Conservation (phyloP, 2,329 filamentous ascomycete genomes). For the Neopestalotiopsis sp. region DNA sequence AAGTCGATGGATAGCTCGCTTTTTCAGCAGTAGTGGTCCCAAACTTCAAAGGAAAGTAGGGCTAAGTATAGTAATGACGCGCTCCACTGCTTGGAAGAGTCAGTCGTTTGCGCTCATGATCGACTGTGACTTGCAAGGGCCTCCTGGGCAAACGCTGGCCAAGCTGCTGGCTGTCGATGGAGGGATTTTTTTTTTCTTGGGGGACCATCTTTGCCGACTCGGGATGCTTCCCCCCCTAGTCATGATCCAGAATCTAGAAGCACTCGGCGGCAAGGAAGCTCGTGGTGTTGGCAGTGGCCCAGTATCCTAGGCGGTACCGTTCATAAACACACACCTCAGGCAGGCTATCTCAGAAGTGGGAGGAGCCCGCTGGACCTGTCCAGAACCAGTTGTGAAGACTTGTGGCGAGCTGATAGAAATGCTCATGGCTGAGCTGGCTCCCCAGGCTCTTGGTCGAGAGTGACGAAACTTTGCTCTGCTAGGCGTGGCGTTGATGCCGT, state of each 20-base stretch:
- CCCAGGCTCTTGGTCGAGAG: neutral
- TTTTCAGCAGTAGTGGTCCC: neutral
- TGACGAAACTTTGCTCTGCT: neutral
- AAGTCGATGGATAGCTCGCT: slow-evolving; percentile 1
- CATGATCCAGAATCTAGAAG: neutral
- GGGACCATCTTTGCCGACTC: neutral
- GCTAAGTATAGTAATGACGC: slow-evolving; percentile 11
- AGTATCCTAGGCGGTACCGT: neutral
- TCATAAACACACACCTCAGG: neutral
- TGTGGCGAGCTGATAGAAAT: neutral
- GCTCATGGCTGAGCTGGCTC: neutral
- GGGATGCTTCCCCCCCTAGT: neutral
- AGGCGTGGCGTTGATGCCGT: neutral
- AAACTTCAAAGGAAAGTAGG: neutral
- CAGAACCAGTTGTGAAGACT: neutral
- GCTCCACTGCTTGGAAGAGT: slow-evolving; percentile 2
- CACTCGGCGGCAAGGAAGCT: neutral
- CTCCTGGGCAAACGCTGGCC: neutral
- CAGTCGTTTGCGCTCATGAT: slow-evolving; percentile 6
- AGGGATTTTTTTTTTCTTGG: neutral
- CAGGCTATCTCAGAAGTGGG: neutral
- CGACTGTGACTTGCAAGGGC: slow-evolving; percentile 6
- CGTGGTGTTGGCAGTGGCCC: neutral
- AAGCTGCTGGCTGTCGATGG: no score
- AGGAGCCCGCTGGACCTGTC: neutral